Evolutionary conservation across 176 grass and related monocot species (phyloP), one percentile per base, ranked within the genome.

Genomic region (Oryza glaberrima): DNA sequence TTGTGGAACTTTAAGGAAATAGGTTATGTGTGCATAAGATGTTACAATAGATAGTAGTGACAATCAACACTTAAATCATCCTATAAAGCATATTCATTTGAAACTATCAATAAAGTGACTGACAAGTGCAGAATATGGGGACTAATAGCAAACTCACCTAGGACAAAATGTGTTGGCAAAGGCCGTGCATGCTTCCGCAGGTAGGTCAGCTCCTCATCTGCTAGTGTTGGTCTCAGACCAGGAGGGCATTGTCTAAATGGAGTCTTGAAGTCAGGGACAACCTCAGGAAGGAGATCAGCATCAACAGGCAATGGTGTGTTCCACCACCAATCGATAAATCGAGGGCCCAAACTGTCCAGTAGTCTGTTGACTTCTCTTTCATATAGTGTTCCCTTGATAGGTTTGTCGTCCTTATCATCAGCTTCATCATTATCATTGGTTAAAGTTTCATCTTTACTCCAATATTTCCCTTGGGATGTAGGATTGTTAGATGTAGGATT

Each of bases 311-410:
- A 77, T 81, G 96, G 96, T 41, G 86, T 93, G 64, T 81, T 72
- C 96, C 96, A 98, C 96, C 93, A 98, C 96, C 96, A 98, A 84
- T 95, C 96, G 22, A 95, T 78, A 91, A 98, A 98, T 32, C 96
- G 85, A 43, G 96, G 96, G 34, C 96, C 96, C 71, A 98, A 83
- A 58, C 81, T 81, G 70, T 94, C 78, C 78, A 98, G 84, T 64
- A 95, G 35, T 80, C 96, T 92, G 88, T 94, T 77, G 15, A 86
- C 77, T 86, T 95, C 93, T 80, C 96, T 95, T 81, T 95, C 96
- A 88, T 95, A 94, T 2, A 94, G 84, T 58, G 91, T 93, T 76
- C 88, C 91, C 75, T 78, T 8, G 71, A 91, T 12, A 80, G 76
- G 66, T 44, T 82, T 35, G 20, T 86, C 85, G 73, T 77, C 85